These are phyloP conservation scores for Suhomyces ambrosiae DNA, from an alignment of 1,139 yeast species.

Conservation along the genomic window DNA sequence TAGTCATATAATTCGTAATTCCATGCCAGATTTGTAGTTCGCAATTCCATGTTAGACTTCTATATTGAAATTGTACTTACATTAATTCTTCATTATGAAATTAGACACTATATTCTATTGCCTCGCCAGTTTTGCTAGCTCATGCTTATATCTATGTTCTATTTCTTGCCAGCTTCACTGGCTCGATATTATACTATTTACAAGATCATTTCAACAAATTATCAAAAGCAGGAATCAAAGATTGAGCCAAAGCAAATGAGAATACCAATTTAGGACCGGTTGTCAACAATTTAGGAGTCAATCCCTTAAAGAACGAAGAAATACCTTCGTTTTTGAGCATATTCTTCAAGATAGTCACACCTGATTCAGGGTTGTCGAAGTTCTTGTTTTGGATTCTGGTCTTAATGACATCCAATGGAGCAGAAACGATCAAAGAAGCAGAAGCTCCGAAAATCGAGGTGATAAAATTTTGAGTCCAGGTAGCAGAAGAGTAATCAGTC, in stretches of 20 bases:
- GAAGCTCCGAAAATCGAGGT: slow-evolving; percentile 98
- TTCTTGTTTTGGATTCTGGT: slow-evolving; percentile 96
- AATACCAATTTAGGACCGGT: slow-evolving; percentile 98
- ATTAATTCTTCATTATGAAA: too few relatives aligned
- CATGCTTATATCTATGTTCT: too few relatives aligned
- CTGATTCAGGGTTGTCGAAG: slow-evolving; percentile 94
- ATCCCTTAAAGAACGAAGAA: slow-evolving; percentile 93
- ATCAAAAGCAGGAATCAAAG: slow-evolving; percentile 95
- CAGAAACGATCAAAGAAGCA: slow-evolving; percentile 93
- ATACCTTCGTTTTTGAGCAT: slow-evolving; percentile 90
- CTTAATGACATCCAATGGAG: slow-evolving; percentile 97
- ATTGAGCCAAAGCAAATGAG: slow-evolving; percentile 94
- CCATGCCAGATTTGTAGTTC: too few relatives aligned
- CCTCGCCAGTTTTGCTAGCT: too few relatives aligned
- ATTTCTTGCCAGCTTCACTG: too few relatives aligned
- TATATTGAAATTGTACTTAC: too few relatives aligned
- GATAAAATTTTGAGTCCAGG: slow-evolving; percentile 93
- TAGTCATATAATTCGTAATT: too few relatives aligned
- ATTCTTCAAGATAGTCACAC: slow-evolving; percentile 87
- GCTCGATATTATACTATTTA: slow-evolving; percentile 6
- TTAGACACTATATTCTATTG: too few relatives aligned
- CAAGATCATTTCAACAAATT: slow-evolving; percentile 45
- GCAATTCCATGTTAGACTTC: too few relatives aligned
- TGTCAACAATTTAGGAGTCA: slow-evolving; percentile 92
- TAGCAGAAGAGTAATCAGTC: slow-evolving; percentile 82